These are phyloP conservation scores for Ashbya aceris DNA, from an alignment of 1,139 yeast species.

Conservation along the genomic window DNA sequence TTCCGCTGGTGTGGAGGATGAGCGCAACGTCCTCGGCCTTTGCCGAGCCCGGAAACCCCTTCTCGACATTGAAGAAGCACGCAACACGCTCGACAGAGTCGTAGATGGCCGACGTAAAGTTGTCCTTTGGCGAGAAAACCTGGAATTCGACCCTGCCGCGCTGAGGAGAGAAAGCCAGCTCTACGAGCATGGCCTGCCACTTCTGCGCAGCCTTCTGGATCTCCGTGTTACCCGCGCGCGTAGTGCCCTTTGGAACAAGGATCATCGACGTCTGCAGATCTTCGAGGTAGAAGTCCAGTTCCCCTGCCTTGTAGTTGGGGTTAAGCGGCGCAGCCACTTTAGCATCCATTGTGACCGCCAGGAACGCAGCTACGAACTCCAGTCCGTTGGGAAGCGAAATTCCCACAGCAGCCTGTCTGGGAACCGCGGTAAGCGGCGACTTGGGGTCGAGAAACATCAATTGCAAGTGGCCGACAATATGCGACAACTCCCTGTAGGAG, in stretches of 20 bases:
- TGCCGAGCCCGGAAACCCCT: conserved; percentile 36
- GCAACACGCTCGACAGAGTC: conserved; percentile 26
- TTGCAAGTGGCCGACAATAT: conserved; percentile 37
- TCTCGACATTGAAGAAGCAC: conserved; percentile 23
- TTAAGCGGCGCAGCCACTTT: conserved; percentile 59
- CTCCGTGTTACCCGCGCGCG: conserved; percentile 29
- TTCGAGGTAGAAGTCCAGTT: conserved; percentile 51
- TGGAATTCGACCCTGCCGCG: conserved; percentile 36
- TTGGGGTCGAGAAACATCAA: conserved; percentile 31
- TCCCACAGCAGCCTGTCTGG: conserved; percentile 42
- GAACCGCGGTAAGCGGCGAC: conserved; percentile 31
- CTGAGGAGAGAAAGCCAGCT: conserved; percentile 37
- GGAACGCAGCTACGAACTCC: conserved; percentile 46
- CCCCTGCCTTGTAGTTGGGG: conserved; percentile 47
- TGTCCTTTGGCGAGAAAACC: conserved; percentile 29
- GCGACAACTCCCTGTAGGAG: conserved; percentile 33
- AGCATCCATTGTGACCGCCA: conserved; percentile 46
- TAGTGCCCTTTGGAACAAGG: conserved; percentile 45
- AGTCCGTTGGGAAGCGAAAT: conserved; percentile 51
- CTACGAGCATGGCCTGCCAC: conserved; percentile 40
- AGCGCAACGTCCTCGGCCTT: conserved; percentile 45
- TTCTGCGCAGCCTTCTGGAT: conserved; percentile 43
- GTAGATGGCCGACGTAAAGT: conserved; percentile 24
- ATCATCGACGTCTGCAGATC: conserved; percentile 49
- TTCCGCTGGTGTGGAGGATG: conserved; percentile 61